A percentile compares a stretch with the other conserved stretches of the same genome.
These are phyloP conservation scores for Tricladium varicosporioides DNA, from an alignment of 2,329 filamentous ascomycete species.

Conservation along the genomic window DNA sequence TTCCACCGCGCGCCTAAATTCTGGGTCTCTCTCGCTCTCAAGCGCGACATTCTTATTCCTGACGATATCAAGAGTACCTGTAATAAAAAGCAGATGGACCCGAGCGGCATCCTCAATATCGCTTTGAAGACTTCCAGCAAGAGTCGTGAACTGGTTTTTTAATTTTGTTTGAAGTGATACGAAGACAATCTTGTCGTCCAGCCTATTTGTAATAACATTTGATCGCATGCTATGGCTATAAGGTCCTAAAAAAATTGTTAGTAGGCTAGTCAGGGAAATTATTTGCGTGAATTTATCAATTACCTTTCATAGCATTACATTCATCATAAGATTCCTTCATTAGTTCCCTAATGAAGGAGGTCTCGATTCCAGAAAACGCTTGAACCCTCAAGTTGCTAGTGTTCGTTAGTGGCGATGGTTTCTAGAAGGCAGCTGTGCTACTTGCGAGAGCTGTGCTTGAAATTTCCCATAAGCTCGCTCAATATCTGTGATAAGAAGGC, in stretches of 20 bases:
- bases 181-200: conserved; percentile 34
- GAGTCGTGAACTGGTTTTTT: conserved; percentile 22
- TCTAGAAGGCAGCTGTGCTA: not conserved
- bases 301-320: conserved; percentile 35
- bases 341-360: conserved; percentile 37
- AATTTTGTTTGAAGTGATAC: conserved; percentile 31
- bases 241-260: conserved; percentile 33
- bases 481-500: conserved; percentile 30
- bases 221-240: conserved; percentile 37
- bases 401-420: not conserved
- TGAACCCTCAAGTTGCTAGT: conserved; percentile 37
- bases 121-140: conserved; percentile 26
- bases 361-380: conserved; percentile 37
- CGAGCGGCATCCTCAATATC: conserved; percentile 18
- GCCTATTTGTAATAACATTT: conserved; percentile 31
- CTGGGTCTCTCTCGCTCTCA: conserved; percentile 39
- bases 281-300: not conserved
- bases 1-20: conserved; percentile 36
- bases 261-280: not conserved
- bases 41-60: conserved; percentile 37
- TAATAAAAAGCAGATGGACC: conserved; percentile 30
- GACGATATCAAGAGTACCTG: conserved; percentile 36
- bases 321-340: conserved; percentile 38
- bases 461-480: conserved; percentile 31
- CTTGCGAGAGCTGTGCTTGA: conserved; percentile 10